phyloP scores from a whole-genome alignment of 1,139 yeast species.

The Insectozyma bohioensis region DNA sequence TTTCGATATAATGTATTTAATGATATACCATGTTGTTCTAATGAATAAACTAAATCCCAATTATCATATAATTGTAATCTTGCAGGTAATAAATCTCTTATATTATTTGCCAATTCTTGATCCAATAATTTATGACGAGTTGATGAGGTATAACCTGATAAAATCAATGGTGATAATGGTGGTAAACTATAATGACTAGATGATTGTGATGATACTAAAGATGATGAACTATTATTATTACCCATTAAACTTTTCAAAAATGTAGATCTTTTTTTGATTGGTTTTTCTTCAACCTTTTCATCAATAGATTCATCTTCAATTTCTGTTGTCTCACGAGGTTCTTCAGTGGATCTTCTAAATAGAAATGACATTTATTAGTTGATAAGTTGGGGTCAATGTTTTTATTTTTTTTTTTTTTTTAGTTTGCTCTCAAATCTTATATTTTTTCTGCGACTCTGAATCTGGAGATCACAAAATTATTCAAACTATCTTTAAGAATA shows the following conservation, averaged over 20 bases:
- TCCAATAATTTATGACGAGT: constrained; percentile 62
- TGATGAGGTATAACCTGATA: constrained; percentile 55
- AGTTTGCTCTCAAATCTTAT: constrained; percentile 2
- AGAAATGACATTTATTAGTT: constrained; percentile 11
- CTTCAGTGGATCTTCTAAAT: constrained; percentile 31
- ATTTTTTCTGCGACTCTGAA: constrained; percentile 2
- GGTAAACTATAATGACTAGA: constrained; percentile 20
- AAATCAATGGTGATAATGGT: constrained; percentile 32
- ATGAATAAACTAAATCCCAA: constrained; percentile 78
- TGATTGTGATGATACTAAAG: constrained; percentile 10
- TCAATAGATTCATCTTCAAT: constrained; percentile 4
- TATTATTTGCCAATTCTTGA: constrained; percentile 65
- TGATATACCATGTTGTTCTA: constrained; percentile 92
- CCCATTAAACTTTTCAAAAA: constrained; percentile 13
- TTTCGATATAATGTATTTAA: constrained; percentile 67
- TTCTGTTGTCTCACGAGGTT: constrained; percentile 30
- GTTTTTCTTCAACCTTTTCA: constrained; percentile 3
- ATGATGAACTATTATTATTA: constrained; percentile 6
- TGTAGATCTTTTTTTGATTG: constrained; percentile 10
- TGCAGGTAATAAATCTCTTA: constrained; percentile 72
- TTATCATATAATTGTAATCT: constrained; percentile 71
- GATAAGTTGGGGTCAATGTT: background rate
- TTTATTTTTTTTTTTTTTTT: background rate
- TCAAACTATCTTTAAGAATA: too few relatives aligned
- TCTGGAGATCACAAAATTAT: too few relatives aligned